Base-by-base conservation (phyloP, 2,329 filamentous ascomycete genomes). In the Monilinia polystroma region DNA sequence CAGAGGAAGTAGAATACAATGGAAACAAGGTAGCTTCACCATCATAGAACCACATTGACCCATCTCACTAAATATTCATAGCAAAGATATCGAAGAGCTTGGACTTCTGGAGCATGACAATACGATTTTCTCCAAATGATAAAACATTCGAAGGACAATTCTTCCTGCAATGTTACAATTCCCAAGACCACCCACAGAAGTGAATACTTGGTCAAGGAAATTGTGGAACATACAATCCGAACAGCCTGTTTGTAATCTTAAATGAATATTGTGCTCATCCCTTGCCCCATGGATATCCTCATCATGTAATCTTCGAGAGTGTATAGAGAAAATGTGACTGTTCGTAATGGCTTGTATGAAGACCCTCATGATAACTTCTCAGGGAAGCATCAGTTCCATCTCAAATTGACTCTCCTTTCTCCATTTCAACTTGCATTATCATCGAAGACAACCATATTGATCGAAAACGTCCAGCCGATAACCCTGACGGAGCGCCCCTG, bases 401-500 rank as follows among this genome's bases (percentile, higher is more conserved):
- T 80, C 82, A 79, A 81, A 80, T 78, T 67, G 67, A 55, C 74
- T 76, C 71, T 75, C 72, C 71, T 57, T 70, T 66, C 60, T 70
- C 72, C 72, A 74, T 75, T 74, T 71, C 73, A 73, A 51, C 73
- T 74, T 72, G 76, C 79, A 81, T 77, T 79, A 73, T 75, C 76
- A 77, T 74, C 79, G 83, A 83, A 83, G 84, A 83, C 84, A 63
- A 66, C 83, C 81, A 79, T 83, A 68, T 66, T 82, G 83, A 88
- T 84, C 87, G 86, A 81, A 74, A 26, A 23, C 74, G 77, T 85
- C 90, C 90, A 88, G 89, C 81, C 83, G 82, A 79, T 80, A 79
- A 78, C 79, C 84, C 87, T 85, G 89, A 92, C 89, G 90, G 90
- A 91, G 90, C 84, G 89, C 81, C 85, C 85, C 87, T 87, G 78